Base-by-base conservation (phyloP, 768 basidiomycete genomes). In the Boletus fagicola region DNA sequence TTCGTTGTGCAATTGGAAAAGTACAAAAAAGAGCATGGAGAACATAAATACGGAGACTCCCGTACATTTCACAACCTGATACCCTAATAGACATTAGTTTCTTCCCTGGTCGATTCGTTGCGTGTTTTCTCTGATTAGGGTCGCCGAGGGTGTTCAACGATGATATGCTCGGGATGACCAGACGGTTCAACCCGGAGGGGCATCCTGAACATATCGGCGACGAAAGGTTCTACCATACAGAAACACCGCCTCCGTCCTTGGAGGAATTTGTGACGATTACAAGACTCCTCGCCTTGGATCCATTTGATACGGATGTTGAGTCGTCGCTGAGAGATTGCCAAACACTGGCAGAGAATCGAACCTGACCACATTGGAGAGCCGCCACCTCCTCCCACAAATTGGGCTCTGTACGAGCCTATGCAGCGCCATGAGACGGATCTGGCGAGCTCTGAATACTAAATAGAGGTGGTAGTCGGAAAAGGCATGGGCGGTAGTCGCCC, bases 401-500 rank as follows among this genome's bases (percentile, higher is more conserved):
- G 4, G 40, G 16, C 38, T 51, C 20, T 47, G 35, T 51, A 35
- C 20, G 18, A 30, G 50, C 20, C 36, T 20, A 15, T 8, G 31
- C 43, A 35, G 38, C 45, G 36, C 49, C 22, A 24, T 18, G 47
- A 28, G 43, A 51, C 59, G 8, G 43, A 55, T 62, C 46, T 40
- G 51, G 63, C 44, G 26, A 53, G 45, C 51, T 55, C 39, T 49
- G 47, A 8, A 18, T 7, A 13, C 39, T 49, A 42, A 8, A 18
- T 7, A 13, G 33, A n/a, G n/a, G 16, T 39, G 38, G 38, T 31
- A 15, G 35, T 51, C 51, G 20, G 48, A 67, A 61, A 57, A 50
- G 58, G 60, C 33, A 58, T 49, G n/a, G 26, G 56, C 66, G 54
- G 63, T 63, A 47, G 53, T 50, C 18, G 35, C 39, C 48, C 36